Evolutionary conservation across 1,139 yeast genomes (phyloP).

Genomic region (Blastobotrys arbuscula): DNA sequence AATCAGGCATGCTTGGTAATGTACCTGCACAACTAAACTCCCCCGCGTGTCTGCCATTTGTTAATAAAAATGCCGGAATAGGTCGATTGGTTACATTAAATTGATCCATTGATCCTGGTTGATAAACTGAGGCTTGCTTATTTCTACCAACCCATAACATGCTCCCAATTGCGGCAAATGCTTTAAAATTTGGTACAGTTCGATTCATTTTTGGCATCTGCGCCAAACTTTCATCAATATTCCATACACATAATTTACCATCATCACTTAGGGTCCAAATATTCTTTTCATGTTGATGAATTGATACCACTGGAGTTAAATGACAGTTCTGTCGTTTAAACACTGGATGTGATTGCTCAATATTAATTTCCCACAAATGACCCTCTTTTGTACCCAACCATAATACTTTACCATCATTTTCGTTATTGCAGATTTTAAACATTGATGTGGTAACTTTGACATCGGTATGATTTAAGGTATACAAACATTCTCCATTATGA

Average conservation of each 20-base stretch:
- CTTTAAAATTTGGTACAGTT: conserved; percentile 30
- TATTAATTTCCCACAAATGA: conserved; percentile 30
- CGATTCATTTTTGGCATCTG: conserved; percentile 31
- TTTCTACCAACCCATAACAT: conserved; percentile 36
- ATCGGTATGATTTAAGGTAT: conserved; percentile 27
- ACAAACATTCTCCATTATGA: conserved; percentile 26
- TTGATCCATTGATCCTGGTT: conserved; percentile 26
- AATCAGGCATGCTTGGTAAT: conserved; percentile 26
- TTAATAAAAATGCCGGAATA: conserved; percentile 21
- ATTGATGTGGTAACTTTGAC: conserved; percentile 27
- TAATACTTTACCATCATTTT: conserved; percentile 21
- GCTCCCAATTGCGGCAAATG: conserved; percentile 28
- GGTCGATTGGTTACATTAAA: conserved; percentile 30
- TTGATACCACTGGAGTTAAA: conserved; percentile 27
- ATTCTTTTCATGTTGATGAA: conserved; percentile 22
- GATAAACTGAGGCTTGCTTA: conserved; percentile 32
- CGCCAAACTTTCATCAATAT: conserved; percentile 14
- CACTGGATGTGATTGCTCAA: conserved; percentile 20
- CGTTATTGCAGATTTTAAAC: conserved; percentile 6
- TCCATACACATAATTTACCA: conserved; percentile 38
- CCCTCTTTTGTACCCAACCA: conserved; percentile 40
- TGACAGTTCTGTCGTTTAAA: conserved; percentile 30
- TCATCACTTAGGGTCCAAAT: conserved; percentile 39
- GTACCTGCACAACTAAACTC: conserved; percentile 34
- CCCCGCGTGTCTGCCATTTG: conserved; percentile 21